Percentiles rank a stretch among this genome's conserved stretches.
Evolutionary conservation across 495 filamentous ascomycete genomes (phyloP).

Genomic region (Corynascus novoguineensis): DNA sequence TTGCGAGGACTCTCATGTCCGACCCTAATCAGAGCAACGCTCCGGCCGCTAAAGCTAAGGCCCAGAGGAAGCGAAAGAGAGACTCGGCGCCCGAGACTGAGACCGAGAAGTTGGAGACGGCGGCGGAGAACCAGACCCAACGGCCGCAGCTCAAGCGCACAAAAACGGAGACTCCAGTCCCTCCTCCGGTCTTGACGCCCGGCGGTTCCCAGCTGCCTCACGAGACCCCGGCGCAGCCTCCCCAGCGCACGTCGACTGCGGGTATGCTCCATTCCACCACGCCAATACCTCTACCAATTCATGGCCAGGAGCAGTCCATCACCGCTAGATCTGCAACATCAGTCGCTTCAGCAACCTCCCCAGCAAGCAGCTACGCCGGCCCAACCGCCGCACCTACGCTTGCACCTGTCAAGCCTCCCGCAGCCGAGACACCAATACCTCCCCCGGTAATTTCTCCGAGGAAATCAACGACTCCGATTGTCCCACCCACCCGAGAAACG

Average conservation of each 20-base stretch:
- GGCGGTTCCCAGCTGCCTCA: constrained; percentile 21
- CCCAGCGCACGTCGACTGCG: constrained; percentile 16
- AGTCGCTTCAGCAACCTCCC: constrained; percentile 27
- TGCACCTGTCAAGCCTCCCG: constrained; percentile 25
- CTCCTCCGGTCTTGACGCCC: constrained; percentile 38
- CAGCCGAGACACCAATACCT: constrained; percentile 30
- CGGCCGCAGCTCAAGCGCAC: constrained; percentile 48
- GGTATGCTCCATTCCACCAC: constrained; percentile 32
- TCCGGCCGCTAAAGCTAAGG: constrained; percentile 30
- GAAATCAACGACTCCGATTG: constrained; percentile 50
- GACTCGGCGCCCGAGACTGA: constrained; percentile 43
- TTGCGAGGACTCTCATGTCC: constrained; percentile 49
- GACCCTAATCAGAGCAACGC: constrained; percentile 18
- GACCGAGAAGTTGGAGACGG: constrained; percentile 36
- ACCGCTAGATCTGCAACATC: constrained; percentile 26
- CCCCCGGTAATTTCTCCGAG: constrained; percentile 36
- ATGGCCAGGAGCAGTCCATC: constrained; percentile 28
- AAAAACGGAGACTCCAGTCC: constrained; percentile 53
- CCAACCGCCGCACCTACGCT: constrained; percentile 9
- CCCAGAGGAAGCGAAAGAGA: constrained; percentile 49
- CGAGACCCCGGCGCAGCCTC: constrained; percentile 38
- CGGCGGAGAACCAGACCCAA: constrained; percentile 22
- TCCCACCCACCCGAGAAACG: constrained; percentile 43
- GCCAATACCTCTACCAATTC: constrained; percentile 32
- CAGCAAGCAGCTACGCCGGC: constrained; percentile 23